These are phyloP conservation scores for Aspergillus hancockii DNA, from an alignment of 495 filamentous ascomycete genomes.

Conservation along the genomic window DNA sequence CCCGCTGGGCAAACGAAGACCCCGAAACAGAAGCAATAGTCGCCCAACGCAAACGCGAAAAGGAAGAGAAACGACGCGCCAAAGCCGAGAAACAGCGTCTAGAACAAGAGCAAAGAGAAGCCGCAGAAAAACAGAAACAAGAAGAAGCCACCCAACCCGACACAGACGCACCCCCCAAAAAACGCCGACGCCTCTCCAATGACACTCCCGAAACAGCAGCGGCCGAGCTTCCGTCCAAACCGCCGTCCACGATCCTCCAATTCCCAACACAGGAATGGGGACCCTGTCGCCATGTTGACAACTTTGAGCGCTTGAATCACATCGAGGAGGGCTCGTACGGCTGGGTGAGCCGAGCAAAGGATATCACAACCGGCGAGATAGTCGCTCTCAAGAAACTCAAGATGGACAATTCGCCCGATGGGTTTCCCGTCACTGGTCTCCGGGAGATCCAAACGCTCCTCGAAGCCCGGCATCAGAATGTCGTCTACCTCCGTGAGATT, in stretches of 20 bases:
- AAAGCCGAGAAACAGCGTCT: conserved; percentile 84
- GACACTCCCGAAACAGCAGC: conserved; percentile 29
- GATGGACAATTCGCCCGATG: conserved; percentile 79
- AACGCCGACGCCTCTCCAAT: conserved; percentile 50
- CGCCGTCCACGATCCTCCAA: conserved; percentile 56
- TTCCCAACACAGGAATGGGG: conserved; percentile 71
- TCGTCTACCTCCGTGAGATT: conserved; percentile 80
- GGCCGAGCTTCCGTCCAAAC: conserved; percentile 19
- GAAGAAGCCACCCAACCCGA: conserved; percentile 28
- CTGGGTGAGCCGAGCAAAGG: conserved; percentile 84
- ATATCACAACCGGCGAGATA: conserved; percentile 77
- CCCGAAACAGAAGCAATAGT: conserved; percentile 67
- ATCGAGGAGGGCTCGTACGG: conserved; percentile 98
- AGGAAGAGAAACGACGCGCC: conserved; percentile 82
- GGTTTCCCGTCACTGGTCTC: conserved; percentile 89
- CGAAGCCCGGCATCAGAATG: conserved; percentile 67
- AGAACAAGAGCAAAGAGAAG: conserved; percentile 49
- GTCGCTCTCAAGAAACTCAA: conserved; percentile 96
- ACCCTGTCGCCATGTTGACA: conserved; percentile 77
- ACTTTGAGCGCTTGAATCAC: conserved; percentile 90
- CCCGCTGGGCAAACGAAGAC: conserved; percentile 80
- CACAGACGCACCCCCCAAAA: conserved; percentile 34
- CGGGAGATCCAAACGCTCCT: conserved; percentile 81
- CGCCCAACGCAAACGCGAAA: conserved; percentile 76
- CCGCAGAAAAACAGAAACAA: conserved; percentile 15